Evolutionary conservation across 2,329 filamentous ascomycete genomes (phyloP).

Genomic region (Xylariales sp.): DNA sequence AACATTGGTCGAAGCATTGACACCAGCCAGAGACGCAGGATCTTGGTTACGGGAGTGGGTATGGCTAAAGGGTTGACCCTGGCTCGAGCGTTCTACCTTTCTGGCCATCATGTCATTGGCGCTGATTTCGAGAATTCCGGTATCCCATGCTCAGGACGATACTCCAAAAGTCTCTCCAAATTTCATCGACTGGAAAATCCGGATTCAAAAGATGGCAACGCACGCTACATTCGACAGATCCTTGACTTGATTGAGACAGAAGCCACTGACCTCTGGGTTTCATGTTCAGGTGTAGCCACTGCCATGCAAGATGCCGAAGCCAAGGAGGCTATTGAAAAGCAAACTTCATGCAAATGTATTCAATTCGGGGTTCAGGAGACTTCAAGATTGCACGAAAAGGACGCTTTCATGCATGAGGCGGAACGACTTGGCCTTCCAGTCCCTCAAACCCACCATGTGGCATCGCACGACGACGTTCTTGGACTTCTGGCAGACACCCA

Average conservation of each 20-base stretch:
- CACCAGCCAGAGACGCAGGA: conserved; percentile 30
- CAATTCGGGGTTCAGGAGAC: conserved; percentile 57
- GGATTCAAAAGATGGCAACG: conserved; percentile 19
- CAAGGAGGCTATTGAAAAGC: conserved; percentile 54
- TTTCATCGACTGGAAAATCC: conserved; percentile 46
- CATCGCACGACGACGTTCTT: conserved; percentile 46
- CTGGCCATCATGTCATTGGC: conserved; percentile 66
- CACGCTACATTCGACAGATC: conserved; percentile 51
- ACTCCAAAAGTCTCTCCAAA: conserved; percentile 49
- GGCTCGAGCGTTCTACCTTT: conserved; percentile 58
- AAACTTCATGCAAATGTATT: conserved; percentile 56
- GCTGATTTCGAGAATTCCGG: conserved; percentile 55
- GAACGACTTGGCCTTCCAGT: conserved; percentile 47
- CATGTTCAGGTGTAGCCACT: conserved; percentile 63
- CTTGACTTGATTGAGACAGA: conserved; percentile 56
- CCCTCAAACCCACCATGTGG: conserved; percentile 49
- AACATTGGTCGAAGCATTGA: background rate
- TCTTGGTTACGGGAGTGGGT: conserved; percentile 68
- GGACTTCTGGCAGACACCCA: conserved; percentile 39
- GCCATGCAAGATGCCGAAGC: conserved; percentile 63
- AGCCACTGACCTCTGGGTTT: conserved; percentile 66
- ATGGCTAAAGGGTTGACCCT: conserved; percentile 68
- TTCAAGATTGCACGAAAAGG: conserved; percentile 57
- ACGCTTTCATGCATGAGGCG: conserved; percentile 58
- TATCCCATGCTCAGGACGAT: conserved; percentile 48